Evolutionary conservation across 139 green algal species (phyloP).

Genomic region (Coccomyxa sp.): DNA sequence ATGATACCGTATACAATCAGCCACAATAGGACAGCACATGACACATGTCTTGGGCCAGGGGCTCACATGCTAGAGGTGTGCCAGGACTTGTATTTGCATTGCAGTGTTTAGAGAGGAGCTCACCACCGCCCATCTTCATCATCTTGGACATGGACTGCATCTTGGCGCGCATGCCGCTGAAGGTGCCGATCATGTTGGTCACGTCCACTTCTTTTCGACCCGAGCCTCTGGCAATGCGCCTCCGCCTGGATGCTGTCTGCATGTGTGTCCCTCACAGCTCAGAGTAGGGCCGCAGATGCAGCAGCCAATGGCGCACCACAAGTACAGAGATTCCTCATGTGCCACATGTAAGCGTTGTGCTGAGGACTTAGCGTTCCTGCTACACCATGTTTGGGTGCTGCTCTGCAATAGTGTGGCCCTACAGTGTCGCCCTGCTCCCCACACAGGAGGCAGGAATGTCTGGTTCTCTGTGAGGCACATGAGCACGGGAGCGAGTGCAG

Average conservation of each 20-base stretch:
- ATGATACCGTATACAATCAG: not conserved
- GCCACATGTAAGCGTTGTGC: no score
- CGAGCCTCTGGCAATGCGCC: constrained; percentile 40
- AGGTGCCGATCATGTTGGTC: constrained; percentile 69
- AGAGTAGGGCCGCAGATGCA: no score
- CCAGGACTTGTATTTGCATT: not conserved
- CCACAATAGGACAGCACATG: not conserved
- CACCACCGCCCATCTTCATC: constrained; percentile 55
- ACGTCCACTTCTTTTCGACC: constrained; percentile 68
- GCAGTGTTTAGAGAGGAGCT: not conserved
- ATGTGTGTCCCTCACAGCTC: no score
- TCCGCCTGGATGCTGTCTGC: constrained; percentile 14
- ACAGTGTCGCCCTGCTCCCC: no score
- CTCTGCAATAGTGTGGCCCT: no score
- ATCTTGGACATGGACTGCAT: constrained; percentile 73
- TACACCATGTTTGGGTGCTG: no score
- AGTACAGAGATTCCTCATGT: no score
- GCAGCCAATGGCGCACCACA: no score
- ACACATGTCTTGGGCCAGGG: not conserved
- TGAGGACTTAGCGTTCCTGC: no score
- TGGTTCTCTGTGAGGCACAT: no score
- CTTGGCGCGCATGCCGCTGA: constrained; percentile 67
- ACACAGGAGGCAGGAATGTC: no score
- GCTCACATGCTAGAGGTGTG: not conserved
- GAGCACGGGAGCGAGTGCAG: not conserved